Evolutionary conservation across 2,329 filamentous ascomycete species (phyloP).

Genomic region (Neopestalotiopsis sp.): DNA sequence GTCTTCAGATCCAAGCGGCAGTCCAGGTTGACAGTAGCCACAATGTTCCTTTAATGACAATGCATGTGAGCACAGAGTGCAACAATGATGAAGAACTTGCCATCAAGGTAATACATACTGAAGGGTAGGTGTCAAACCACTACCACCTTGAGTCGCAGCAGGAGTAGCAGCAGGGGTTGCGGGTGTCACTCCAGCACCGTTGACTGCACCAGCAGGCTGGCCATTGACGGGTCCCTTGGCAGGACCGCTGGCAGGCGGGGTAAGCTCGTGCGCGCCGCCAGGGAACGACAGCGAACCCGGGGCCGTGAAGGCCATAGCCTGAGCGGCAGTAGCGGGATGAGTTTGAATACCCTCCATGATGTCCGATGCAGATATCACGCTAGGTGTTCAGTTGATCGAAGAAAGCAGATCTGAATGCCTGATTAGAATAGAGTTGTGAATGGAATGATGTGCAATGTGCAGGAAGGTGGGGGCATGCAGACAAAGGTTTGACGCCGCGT

Average conservation of each 20-base stretch:
- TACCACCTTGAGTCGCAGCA: slow-evolving; percentile 76
- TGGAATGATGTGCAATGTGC: neutral
- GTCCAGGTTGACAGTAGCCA: slow-evolving; percentile 97
- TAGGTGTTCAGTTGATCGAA: neutral
- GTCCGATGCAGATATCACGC: slow-evolving; percentile 18
- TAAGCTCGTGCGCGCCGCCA: slow-evolving; percentile 81
- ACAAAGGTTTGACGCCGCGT: neutral
- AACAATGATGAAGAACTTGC: slow-evolving; percentile 36
- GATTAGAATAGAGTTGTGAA: neutral
- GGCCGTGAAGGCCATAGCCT: slow-evolving; percentile 95
- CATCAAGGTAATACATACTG: slow-evolving; percentile 79
- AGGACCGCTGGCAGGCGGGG: slow-evolving; percentile 77
- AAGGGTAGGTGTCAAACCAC: slow-evolving; percentile 89
- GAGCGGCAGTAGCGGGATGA: slow-evolving; percentile 87
- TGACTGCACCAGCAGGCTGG: slow-evolving; percentile 61
- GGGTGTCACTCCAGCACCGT: slow-evolving; percentile 83
- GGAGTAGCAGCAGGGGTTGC: slow-evolving; percentile 92
- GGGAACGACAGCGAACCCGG: slow-evolving; percentile 93
- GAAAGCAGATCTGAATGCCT: neutral
- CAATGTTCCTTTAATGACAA: slow-evolving; percentile 81
- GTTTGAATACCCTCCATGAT: slow-evolving; percentile 47
- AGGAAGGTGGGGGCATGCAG: neutral
- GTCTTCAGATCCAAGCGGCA: slow-evolving; percentile 98
- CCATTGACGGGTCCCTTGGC: slow-evolving; percentile 60
- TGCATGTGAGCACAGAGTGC: slow-evolving; percentile 58